phyloP scores from a whole-genome alignment of 2,329 filamentous ascomycete genomes.

The Hypocreales sp. region DNA sequence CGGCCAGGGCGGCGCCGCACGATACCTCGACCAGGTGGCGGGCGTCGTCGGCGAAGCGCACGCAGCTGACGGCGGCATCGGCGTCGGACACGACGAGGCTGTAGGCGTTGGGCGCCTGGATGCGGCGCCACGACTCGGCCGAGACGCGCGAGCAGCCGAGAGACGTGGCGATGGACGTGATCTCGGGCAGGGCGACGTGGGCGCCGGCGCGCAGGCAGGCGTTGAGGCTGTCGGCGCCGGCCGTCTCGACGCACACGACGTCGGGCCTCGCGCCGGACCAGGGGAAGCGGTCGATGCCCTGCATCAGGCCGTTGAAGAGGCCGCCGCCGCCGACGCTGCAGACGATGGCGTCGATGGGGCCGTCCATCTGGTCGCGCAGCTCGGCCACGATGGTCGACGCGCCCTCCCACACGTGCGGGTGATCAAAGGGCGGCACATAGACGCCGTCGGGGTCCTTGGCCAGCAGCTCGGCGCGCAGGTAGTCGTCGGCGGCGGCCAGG shows the following conservation, averaged over 20 bases:
- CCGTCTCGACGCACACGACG: constrained; percentile 62
- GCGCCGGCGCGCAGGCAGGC: constrained; percentile 39
- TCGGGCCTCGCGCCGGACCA: constrained; percentile 21
- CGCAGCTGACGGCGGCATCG: constrained; percentile 65
- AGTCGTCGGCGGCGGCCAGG: constrained; percentile 54
- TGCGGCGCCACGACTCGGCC: constrained; percentile 50
- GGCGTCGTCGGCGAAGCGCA: constrained; percentile 68
- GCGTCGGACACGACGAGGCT: constrained; percentile 28
- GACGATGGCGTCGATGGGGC: constrained; percentile 50
- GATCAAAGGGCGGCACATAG: constrained; percentile 57
- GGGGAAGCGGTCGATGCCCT: constrained; percentile 41
- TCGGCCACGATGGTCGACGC: constrained; percentile 42
- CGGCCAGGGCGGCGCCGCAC: constrained; percentile 66
- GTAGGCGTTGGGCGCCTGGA: constrained; percentile 22
- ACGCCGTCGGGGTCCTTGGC: constrained; percentile 34
- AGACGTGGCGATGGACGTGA: constrained; percentile 61
- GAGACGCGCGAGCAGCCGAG: constrained; percentile 63
- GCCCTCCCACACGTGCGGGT: constrained; percentile 52
- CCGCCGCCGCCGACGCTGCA: constrained; percentile 74
- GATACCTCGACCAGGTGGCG: constrained; percentile 68
- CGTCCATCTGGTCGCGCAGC: constrained; percentile 23
- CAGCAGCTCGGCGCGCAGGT: constrained; percentile 44
- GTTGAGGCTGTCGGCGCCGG: constrained; percentile 55
- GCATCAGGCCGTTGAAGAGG: constrained; percentile 59
- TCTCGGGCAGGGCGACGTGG: constrained; percentile 49